A percentile compares a stretch with the other conserved stretches of the same genome.
Evolutionary conservation across 2,329 filamentous ascomycete species (phyloP).

Genomic region (Grosmannia serpens): DNA sequence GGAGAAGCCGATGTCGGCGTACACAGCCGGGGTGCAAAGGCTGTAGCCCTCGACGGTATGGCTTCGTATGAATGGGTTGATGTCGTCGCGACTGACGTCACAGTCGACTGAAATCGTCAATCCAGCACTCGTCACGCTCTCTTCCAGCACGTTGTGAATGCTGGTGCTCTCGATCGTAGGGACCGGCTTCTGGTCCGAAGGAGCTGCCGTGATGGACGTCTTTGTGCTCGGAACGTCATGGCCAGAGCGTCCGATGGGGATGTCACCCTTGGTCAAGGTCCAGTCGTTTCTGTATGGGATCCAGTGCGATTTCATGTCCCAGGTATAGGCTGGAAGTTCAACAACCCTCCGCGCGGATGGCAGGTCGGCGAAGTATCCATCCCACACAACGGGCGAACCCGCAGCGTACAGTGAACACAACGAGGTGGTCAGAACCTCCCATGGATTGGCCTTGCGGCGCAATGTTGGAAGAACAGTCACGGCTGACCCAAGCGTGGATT

Average conservation of each 20-base stretch:
- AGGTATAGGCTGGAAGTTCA: background rate
- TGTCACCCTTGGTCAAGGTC: background rate
- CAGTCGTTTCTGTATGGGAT: background rate
- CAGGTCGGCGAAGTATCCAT: background rate
- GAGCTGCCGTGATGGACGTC: no score
- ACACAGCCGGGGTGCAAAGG: background rate
- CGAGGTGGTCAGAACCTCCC: background rate
- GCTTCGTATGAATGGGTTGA: background rate
- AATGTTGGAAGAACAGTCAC: background rate
- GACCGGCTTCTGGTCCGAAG: background rate
- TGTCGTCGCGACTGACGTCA: background rate
- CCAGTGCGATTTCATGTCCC: background rate
- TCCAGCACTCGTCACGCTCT: background rate
- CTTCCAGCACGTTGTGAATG: background rate
- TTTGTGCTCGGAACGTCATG: no score
- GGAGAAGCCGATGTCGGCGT: background rate
- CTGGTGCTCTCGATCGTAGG: background rate
- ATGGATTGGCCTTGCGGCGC: background rate
- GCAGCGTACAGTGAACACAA: background rate
- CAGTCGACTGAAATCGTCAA: background rate
- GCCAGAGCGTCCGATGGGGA: background rate
- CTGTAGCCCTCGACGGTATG: background rate
- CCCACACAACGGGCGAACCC: background rate
- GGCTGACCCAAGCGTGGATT: background rate
- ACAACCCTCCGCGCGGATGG: background rate